Evolutionary conservation across 805 yeast genomes (phyloP).

Genomic region (Teunomyces gatunensis): DNA sequence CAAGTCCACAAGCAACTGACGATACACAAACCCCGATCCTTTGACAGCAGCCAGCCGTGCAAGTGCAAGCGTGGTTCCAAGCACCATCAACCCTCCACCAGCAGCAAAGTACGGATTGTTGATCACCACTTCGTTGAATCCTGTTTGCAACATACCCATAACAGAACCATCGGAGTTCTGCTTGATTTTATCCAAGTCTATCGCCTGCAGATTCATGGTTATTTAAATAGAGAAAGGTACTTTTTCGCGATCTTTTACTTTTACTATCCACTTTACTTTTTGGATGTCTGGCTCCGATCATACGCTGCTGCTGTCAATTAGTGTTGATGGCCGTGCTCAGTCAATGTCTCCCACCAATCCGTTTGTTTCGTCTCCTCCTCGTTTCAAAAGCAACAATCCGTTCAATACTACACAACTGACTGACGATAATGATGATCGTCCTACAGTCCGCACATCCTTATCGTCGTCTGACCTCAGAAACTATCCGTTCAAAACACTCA

Average conservation of each 20-base stretch:
- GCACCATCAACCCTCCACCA: constrained; percentile 94
- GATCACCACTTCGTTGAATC: constrained; percentile 54
- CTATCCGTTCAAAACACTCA: constrained; percentile 58
- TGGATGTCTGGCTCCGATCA: neutral
- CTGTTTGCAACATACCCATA: constrained; percentile 29
- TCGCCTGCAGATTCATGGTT: constrained; percentile 9
- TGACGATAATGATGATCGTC: no score
- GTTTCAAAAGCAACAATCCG: constrained; percentile 11
- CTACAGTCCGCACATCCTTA: neutral
- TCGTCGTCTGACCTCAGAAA: neutral
- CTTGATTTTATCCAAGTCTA: constrained; percentile 37
- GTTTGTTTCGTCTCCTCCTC: neutral
- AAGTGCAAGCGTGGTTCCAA: constrained; percentile 86
- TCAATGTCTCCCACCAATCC: neutral
- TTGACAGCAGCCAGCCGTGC: constrained; percentile 67
- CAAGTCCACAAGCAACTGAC: constrained; percentile 84
- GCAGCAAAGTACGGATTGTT: constrained; percentile 97
- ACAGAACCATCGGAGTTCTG: constrained; percentile 37
- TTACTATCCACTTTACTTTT: neutral
- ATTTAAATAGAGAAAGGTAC: neutral
- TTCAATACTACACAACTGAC: neutral
- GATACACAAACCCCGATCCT: constrained; percentile 64
- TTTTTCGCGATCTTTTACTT: neutral
- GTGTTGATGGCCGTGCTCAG: neutral
- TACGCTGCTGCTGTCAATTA: neutral